Conservation (phyloP, 148 eudicot genomes). For the Amaranthus hypochondriacus region DNA sequence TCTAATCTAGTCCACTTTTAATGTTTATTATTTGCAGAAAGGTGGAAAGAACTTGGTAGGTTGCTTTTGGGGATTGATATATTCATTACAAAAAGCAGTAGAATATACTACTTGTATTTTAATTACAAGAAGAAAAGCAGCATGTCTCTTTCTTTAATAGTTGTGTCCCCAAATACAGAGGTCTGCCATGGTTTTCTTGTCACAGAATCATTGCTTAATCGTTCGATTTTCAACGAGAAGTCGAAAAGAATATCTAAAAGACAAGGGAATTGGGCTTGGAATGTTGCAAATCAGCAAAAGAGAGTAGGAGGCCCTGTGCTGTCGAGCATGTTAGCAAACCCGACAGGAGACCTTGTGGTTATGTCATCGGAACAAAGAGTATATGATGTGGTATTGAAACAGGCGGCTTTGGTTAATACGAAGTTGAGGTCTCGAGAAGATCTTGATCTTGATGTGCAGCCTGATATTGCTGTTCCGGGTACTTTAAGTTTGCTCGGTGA, state of each 20-base stretch:
- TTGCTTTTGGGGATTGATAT: constrained; percentile 2
- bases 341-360: constrained; percentile 59
- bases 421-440: constrained; percentile 43
- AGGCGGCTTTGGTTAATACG: constrained; percentile 78
- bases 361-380: constrained; percentile 81
- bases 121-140: constrained; percentile 9
- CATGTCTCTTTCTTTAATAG: constrained; percentile 72
- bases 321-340: constrained; percentile 67
- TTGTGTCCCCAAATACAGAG: constrained; percentile 63
- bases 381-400: constrained; percentile 88
- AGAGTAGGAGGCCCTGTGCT: constrained; percentile 35
- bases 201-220: constrained; percentile 36
- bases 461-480: constrained; percentile 76
- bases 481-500: constrained; percentile 57
- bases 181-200: constrained; percentile 41
- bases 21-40: constrained; percentile 15
- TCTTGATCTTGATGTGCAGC: constrained; percentile 60
- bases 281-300: constrained; percentile 32
- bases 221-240: constrained; percentile 31
- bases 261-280: constrained; percentile 33
- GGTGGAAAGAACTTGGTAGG: background rate
- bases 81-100: background rate
- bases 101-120: background rate
- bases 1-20: background rate
- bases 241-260: constrained; percentile 33